Percentiles rank a stretch among this genome's conserved stretches.
These are phyloP conservation scores for Hymenoscyphus repandus DNA, from an alignment of 2,329 filamentous ascomycete genomes.

Conservation along the genomic window DNA sequence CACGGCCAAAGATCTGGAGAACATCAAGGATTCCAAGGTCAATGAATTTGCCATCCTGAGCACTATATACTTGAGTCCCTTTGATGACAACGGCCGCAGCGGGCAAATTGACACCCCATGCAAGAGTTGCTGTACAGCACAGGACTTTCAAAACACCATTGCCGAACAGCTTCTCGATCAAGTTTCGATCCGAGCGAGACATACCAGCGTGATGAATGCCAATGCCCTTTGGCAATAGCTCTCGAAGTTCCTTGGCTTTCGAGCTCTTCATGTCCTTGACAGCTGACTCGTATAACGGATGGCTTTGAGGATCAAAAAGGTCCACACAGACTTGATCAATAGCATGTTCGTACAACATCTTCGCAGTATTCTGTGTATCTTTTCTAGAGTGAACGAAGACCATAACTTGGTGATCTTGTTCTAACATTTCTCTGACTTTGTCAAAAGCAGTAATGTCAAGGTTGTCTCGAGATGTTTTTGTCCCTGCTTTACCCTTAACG, in stretches of 20 bases:
- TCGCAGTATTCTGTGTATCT: slow-evolving; percentile 85
- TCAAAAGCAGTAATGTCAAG: slow-evolving; percentile 84
- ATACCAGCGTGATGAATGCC: slow-evolving; percentile 97
- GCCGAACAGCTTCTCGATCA: slow-evolving; percentile 89
- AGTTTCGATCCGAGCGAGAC: slow-evolving; percentile 86
- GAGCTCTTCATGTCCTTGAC: slow-evolving; percentile 80
- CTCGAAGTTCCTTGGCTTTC: slow-evolving; percentile 79
- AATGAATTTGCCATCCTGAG: slow-evolving; percentile 93
- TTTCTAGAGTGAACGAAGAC: slow-evolving; percentile 97
- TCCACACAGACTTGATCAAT: slow-evolving; percentile 73
- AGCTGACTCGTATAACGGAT: slow-evolving; percentile 76
- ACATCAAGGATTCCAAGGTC: slow-evolving; percentile 96
- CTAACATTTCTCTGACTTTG: slow-evolving; percentile 90
- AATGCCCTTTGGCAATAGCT: slow-evolving; percentile 83
- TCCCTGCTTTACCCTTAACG: slow-evolving; percentile 83
- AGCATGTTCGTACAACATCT: slow-evolving; percentile 81
- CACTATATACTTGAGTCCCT: slow-evolving; percentile 93
- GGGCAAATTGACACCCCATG: slow-evolving; percentile 98
- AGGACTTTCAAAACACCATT: slow-evolving; percentile 94
- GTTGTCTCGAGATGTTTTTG: slow-evolving; percentile 79
- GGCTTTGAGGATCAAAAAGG: slow-evolving; percentile 74
- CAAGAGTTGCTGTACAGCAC: slow-evolving; percentile 95
- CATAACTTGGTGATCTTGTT: slow-evolving; percentile 94
- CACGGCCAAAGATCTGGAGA: slow-evolving; percentile 96
- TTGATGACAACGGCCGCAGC: slow-evolving; percentile 97